Percentiles rank a stretch among this genome's conserved stretches.
Evolutionary conservation across 495 filamentous ascomycete species (phyloP).

Genomic region (Neurospora hispaniola): DNA sequence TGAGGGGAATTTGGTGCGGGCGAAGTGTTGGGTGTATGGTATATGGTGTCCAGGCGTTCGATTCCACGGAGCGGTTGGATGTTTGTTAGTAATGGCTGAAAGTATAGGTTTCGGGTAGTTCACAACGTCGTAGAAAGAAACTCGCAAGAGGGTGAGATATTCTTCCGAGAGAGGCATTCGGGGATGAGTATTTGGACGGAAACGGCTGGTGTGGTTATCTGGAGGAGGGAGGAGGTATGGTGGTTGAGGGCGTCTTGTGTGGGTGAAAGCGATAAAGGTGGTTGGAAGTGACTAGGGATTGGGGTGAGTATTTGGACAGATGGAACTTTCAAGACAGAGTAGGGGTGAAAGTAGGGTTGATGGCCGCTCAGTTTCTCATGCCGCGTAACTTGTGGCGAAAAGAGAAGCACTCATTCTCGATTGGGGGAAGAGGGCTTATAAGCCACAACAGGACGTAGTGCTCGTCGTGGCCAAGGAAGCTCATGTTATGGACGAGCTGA

Average conservation of each 20-base stretch:
- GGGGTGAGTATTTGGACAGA: not conserved
- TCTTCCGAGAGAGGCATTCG: slow-evolving; percentile 61
- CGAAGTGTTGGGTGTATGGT: slow-evolving; percentile 55
- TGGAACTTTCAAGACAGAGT: not conserved
- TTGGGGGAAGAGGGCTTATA: too few relatives aligned
- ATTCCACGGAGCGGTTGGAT: slow-evolving; percentile 19
- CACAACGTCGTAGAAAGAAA: slow-evolving; percentile 46
- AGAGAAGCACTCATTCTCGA: not conserved
- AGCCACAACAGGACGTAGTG: too few relatives aligned
- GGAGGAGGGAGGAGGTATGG: slow-evolving; percentile 6
- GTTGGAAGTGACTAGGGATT: not conserved
- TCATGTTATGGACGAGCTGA: too few relatives aligned
- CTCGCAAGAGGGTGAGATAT: slow-evolving; percentile 48
- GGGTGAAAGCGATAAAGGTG: not conserved
- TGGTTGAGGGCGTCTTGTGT: slow-evolving; percentile 28
- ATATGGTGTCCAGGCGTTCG: slow-evolving; percentile 51
- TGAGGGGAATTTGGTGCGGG: too few relatives aligned
- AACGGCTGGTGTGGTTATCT: slow-evolving; percentile 1
- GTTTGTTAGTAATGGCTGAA: not conserved
- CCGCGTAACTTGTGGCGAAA: not conserved
- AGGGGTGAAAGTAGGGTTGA: not conserved
- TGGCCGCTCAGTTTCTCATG: not conserved
- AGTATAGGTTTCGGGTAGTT: not conserved
- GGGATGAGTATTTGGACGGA: slow-evolving; percentile 54
- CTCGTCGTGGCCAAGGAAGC: too few relatives aligned